Evolutionary conservation across 139 green algal species (phyloP).

Genomic region (Picochlorum sp.): DNA sequence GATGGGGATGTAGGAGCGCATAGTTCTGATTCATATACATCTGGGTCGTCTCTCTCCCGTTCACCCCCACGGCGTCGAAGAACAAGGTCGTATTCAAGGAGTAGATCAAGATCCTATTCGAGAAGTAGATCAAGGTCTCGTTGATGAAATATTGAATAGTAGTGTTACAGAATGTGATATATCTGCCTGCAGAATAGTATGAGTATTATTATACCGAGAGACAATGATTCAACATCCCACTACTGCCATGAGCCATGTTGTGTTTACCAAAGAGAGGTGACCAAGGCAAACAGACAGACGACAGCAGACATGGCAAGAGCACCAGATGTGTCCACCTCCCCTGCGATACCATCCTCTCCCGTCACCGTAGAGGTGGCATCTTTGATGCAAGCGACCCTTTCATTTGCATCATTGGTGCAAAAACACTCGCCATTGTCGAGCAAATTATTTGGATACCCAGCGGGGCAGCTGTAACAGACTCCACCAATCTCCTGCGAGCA

Average conservation of each 20-base stretch:
- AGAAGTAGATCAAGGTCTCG: conserved; percentile 1
- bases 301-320: no score
- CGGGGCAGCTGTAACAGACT: not conserved
- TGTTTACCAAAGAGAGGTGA: no score
- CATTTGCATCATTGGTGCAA: not conserved
- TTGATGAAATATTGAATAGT: not conserved
- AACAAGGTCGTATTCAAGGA: not conserved
- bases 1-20: not conserved
- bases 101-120: no score
- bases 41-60: not conserved
- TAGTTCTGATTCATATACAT: not conserved
- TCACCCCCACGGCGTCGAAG: not conserved
- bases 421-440: not conserved
- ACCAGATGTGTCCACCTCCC: not conserved
- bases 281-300: no score
- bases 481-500: not conserved
- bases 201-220: no score
- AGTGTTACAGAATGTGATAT: no score
- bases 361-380: not conserved
- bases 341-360: not conserved
- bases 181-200: no score
- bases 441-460: not conserved
- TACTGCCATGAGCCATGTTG: no score
- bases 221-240: no score
- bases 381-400: not conserved